These are phyloP conservation scores for Globisporangium radiosum DNA, from an alignment of 352 stramenopile species.

Conservation along the genomic window DNA sequence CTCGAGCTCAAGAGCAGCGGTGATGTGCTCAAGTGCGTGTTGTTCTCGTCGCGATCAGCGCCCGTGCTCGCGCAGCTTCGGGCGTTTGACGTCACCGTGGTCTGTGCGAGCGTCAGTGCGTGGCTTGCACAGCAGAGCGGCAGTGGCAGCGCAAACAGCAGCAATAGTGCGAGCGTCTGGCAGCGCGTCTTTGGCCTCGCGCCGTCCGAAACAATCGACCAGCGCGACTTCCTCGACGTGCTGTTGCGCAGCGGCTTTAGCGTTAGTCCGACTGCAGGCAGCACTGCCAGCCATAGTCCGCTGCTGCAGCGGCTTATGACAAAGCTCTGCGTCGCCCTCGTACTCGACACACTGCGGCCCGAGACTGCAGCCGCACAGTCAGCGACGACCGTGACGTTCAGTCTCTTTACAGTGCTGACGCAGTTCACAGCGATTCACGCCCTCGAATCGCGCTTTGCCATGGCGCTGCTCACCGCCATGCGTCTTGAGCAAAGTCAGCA, in stretches of 20 bases:
- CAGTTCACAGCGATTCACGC: slow-evolving; percentile 34
- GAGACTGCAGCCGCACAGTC: slow-evolving; percentile 19
- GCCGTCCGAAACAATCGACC: slow-evolving; percentile 21
- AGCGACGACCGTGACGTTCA: slow-evolving; percentile 24
- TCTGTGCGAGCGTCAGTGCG: slow-evolving; percentile 24
- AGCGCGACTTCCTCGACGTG: slow-evolving; percentile 38
- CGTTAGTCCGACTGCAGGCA: background rate
- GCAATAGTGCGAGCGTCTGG: slow-evolving; percentile 35
- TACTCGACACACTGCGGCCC: slow-evolving; percentile 33
- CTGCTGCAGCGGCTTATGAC: slow-evolving; percentile 19
- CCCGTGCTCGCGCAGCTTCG: slow-evolving; percentile 24
- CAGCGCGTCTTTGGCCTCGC: slow-evolving; percentile 32
- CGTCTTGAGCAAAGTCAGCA: slow-evolving; percentile 27
- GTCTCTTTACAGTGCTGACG: slow-evolving; percentile 42
- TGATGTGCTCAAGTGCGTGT: slow-evolving; percentile 20
- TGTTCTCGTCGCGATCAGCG: slow-evolving; percentile 12
- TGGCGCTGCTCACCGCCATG: slow-evolving; percentile 31
- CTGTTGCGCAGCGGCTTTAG: slow-evolving; percentile 34
- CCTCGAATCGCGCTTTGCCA: slow-evolving; percentile 42
- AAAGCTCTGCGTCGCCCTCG: slow-evolving; percentile 33
- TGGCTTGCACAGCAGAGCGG: slow-evolving; percentile 32
- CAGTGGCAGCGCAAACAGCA: slow-evolving; percentile 2
- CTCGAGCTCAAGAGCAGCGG: slow-evolving; percentile 31
- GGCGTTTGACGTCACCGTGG: slow-evolving; percentile 18
- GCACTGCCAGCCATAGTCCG: background rate